These are phyloP conservation scores for Metschnikowia koreensis DNA, from an alignment of 805 yeast species.

Conservation along the genomic window DNA sequence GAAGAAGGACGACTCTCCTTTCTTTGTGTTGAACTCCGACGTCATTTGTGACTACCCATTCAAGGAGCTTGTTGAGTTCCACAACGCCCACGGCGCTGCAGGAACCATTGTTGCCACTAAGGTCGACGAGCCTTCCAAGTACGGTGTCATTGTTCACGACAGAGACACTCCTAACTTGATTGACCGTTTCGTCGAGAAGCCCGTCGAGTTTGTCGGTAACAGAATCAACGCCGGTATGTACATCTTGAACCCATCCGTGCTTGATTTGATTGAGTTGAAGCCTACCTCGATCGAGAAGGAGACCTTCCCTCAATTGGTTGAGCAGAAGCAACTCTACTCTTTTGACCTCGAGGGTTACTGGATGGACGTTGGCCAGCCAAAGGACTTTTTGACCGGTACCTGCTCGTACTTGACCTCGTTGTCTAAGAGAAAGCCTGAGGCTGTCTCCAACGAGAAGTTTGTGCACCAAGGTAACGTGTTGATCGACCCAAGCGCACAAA, in stretches of 20 bases:
- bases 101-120: constrained; percentile 99
- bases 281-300: constrained; percentile 99
- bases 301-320: constrained; percentile 96
- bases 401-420: constrained; percentile 85
- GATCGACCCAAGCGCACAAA: constrained; percentile 92
- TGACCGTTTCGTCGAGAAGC: constrained; percentile 99
- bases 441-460: constrained; percentile 65
- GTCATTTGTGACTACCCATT: constrained; percentile 99
- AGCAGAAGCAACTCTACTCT: constrained; percentile 83
- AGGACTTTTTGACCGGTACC: constrained; percentile 97
- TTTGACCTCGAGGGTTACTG: constrained; percentile 99
- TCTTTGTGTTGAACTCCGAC: constrained; percentile 96
- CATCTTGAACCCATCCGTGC: constrained; percentile 95
- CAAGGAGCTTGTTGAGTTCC: constrained; percentile 87
- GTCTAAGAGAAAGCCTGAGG: constrained; percentile 72
- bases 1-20: constrained; percentile 93
- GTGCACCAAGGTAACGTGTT: constrained; percentile 90
- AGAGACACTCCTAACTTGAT: constrained; percentile 92
- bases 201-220: constrained; percentile 99
- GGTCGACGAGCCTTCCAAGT: constrained; percentile 99
- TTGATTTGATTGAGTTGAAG: constrained; percentile 93
- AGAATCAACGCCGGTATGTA: constrained; percentile 99
- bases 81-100: constrained; percentile 91
- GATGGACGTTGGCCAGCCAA: constrained; percentile 99
- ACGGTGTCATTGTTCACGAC: constrained; percentile 99